Evolutionary conservation across 2,329 filamentous ascomycete genomes (phyloP).

Genomic region (Trichocomaceae sp.): DNA sequence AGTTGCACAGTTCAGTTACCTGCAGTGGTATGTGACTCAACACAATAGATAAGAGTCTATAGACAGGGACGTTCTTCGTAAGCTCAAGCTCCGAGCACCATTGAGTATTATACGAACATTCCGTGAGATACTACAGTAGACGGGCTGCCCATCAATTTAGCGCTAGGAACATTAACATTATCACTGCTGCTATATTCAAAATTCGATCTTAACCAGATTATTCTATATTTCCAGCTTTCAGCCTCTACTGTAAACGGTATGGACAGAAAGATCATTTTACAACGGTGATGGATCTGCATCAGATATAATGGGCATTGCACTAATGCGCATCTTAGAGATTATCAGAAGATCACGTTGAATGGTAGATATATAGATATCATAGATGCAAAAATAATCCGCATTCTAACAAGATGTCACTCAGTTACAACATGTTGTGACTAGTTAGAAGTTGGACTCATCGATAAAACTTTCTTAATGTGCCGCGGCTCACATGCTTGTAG

Average conservation of each 20-base stretch:
- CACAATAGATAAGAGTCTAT: background rate
- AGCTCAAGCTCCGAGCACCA: background rate
- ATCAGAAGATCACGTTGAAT: background rate
- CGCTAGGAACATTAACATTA: background rate
- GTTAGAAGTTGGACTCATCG: background rate
- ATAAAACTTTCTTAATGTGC: background rate
- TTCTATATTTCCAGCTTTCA: too few species aligned
- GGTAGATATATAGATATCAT: background rate
- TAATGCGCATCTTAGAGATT: background rate
- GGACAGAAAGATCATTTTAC: slow-evolving; percentile 3
- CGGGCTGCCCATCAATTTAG: too few species aligned
- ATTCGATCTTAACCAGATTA: too few species aligned
- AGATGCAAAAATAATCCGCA: background rate
- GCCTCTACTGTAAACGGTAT: too few species aligned
- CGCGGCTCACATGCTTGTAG: slow-evolving; percentile 18
- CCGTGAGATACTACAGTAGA: too few species aligned
- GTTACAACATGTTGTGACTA: background rate
- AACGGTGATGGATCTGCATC: slow-evolving; percentile 15
- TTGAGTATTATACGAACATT: too few species aligned
- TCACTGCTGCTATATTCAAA: background rate
- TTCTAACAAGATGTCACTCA: background rate
- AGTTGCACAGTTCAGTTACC: background rate
- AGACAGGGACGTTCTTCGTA: background rate
- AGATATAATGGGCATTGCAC: background rate
- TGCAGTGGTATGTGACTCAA: background rate